Evolutionary conservation across 2,329 filamentous ascomycete genomes (phyloP), one percentile per base, ranked within the genome.

Genomic region (Penicillium brevicompactum): DNA sequence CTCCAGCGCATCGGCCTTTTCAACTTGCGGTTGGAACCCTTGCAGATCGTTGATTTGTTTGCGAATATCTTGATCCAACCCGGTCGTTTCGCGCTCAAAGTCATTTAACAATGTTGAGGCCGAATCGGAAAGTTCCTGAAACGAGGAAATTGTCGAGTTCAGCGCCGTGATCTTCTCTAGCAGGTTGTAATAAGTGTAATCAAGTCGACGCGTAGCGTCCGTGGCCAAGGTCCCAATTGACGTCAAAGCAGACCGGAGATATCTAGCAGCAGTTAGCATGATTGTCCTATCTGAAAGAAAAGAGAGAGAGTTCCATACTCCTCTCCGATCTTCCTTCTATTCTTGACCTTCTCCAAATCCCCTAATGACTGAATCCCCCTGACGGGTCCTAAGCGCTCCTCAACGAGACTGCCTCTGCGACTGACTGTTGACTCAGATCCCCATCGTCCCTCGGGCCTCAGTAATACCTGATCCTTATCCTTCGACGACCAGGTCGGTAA

Each of bases 301-400:
- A 37, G 24, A 27, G 8, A 27, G 3, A 6, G 45, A 41, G 21
- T 43, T 3, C 86, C 87, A 71, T 85, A 92, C 69, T 86, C 85
- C 65, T 92, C 90, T 55, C 87, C 85, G 69, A 87, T 85, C 72
- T 90, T 91, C 88, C 93, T 94, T 48, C 79, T 78, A 67, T 90
- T 85, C 49, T 59, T 71, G 32, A 71, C 63, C 49, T 63, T 63
- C 41, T 71, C 70, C 46, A 78, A 58, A 51, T 77, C 73, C 22
- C 66, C 67, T 65, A 65, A 64, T 5, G 68, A 73, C 24, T 64
- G 61, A 34, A 71, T 64, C 40, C 72, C 71, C 46, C 61, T 60
- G 30, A 72, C 64, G 46, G 62, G 60, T n/a, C 64, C 65, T 13
- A 70, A 38, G 18, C 59, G 63, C n/a, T 64, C 65, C 54, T 71